Evolutionary conservation across 495 filamentous ascomycete species (phyloP).

Genomic region (Lindgomyces ingoldianus): DNA sequence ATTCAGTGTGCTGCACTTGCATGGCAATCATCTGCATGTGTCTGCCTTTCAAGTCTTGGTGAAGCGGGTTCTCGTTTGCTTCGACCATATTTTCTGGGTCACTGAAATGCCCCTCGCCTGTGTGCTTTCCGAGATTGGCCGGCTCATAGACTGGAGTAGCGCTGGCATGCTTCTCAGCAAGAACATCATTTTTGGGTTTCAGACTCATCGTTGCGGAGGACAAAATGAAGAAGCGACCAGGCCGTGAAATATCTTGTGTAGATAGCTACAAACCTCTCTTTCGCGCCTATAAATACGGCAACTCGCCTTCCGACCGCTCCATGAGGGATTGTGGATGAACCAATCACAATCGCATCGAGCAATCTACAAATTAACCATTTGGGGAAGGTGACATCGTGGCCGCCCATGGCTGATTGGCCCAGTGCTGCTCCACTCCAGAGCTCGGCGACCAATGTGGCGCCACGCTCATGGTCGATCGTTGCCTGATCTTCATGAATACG

Average conservation of each 20-base stretch:
- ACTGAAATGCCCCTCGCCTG: slow-evolving; percentile 1
- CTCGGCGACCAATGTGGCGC: too few species aligned
- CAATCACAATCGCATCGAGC: too few species aligned
- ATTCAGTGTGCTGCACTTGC: slow-evolving; percentile 12
- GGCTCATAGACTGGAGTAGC: neutral
- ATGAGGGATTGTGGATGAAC: too few species aligned
- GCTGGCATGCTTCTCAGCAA: slow-evolving; percentile 16
- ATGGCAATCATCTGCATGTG: slow-evolving; percentile 59
- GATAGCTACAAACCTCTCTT: slow-evolving; percentile 2
- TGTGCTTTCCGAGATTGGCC: neutral
- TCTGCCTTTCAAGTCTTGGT: slow-evolving; percentile 45
- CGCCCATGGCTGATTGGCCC: too few species aligned
- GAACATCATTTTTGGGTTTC: neutral
- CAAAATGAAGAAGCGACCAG: slow-evolving; percentile 3
- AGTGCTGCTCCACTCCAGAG: too few species aligned
- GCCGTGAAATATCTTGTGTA: slow-evolving; percentile 4
- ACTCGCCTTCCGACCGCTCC: too few species aligned
- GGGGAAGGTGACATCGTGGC: too few species aligned
- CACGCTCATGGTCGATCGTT: too few species aligned
- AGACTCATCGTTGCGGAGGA: slow-evolving; percentile 16
- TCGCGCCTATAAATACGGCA: too few species aligned
- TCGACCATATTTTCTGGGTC: slow-evolving; percentile 13
- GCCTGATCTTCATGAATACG: too few species aligned
- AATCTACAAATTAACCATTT: too few species aligned
- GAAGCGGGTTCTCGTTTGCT: slow-evolving; percentile 24